Conservation (phyloP, 140 eudicot genomes). For the Stevia rebaudiana region DNA sequence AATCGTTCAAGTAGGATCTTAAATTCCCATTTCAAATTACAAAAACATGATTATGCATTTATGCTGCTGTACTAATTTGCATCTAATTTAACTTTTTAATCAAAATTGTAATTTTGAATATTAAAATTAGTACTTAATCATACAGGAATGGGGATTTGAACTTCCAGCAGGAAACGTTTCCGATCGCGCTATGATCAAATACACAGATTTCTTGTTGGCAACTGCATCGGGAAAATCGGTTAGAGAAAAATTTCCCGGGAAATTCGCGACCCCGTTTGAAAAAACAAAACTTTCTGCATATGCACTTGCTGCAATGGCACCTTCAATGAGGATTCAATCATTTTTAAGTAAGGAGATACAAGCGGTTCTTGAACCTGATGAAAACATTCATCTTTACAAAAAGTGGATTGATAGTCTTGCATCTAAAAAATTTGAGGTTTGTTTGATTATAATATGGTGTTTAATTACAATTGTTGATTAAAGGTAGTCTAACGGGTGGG, state of each 20-base stretch:
- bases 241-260: constrained; percentile 46
- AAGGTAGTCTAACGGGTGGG: background rate
- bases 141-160: constrained; percentile 63
- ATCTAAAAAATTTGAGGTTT: constrained; percentile 45
- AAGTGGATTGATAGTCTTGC: constrained; percentile 50
- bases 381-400: constrained; percentile 41
- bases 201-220: constrained; percentile 53
- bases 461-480: background rate
- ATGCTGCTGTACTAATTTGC: background rate
- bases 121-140: constrained; percentile 2
- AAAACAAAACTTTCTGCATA: constrained; percentile 57
- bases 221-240: constrained; percentile 52
- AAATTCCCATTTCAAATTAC: background rate
- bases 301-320: constrained; percentile 55
- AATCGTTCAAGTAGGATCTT: constrained; percentile 32
- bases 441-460: constrained; percentile 3
- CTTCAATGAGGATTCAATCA: constrained; percentile 52
- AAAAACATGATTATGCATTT: background rate
- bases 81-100: background rate
- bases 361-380: constrained; percentile 40
- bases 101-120: background rate
- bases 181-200: constrained; percentile 42
- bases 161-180: constrained; percentile 38
- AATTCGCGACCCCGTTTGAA: constrained; percentile 52
- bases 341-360: constrained; percentile 48